Evolutionary conservation across 1,284 basidiomycete genomes (phyloP).

Genomic region (Retiboletus flavoniger): DNA sequence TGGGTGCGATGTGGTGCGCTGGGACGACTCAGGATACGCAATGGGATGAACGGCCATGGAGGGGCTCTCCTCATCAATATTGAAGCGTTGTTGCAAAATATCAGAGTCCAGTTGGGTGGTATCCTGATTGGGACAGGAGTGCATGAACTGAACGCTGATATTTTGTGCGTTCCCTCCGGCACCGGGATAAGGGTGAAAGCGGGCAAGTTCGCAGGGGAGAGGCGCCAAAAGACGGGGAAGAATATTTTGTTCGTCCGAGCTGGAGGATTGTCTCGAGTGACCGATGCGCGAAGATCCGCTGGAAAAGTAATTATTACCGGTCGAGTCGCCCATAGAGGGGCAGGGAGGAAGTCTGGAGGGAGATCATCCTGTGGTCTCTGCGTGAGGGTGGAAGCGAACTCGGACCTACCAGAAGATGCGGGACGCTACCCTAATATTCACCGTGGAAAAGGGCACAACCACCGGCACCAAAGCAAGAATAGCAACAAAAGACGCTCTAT

Average conservation of each 20-base stretch:
- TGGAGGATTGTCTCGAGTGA: slow-evolving; percentile 14
- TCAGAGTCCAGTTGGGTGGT: slow-evolving; percentile 29
- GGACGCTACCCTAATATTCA: slow-evolving; percentile 20
- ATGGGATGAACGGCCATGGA: slow-evolving; percentile 6
- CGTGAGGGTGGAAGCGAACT: slow-evolving; percentile 9
- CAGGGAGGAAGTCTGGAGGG: slow-evolving; percentile 7
- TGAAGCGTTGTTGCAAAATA: slow-evolving; percentile 24
- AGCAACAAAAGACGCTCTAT: slow-evolving; percentile 8
- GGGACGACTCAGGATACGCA: slow-evolving; percentile 34
- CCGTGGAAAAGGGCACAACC: slow-evolving; percentile 32
- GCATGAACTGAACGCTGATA: slow-evolving; percentile 36
- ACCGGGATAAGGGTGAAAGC: slow-evolving; percentile 21
- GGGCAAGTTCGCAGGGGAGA: slow-evolving; percentile 17
- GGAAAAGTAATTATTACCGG: slow-evolving; percentile 17
- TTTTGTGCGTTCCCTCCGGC: slow-evolving; percentile 20
- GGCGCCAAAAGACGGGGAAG: slow-evolving; percentile 22
- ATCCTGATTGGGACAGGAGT: slow-evolving; percentile 25
- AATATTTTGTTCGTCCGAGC: slow-evolving; percentile 16
- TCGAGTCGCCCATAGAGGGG: slow-evolving; percentile 24
- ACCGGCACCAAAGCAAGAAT: slow-evolving; percentile 12
- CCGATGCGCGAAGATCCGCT: slow-evolving; percentile 11
- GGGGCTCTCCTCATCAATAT: slow-evolving; percentile 7
- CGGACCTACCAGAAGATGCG: slow-evolving; percentile 25
- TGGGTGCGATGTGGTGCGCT: slow-evolving; percentile 31
- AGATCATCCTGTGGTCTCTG: slow-evolving; percentile 26